A percentile compares a stretch with the other conserved stretches of the same genome.
These are phyloP conservation scores for Cynara cardunculus DNA, from an alignment of 129 eudicot genomes.

Conservation along the genomic window DNA sequence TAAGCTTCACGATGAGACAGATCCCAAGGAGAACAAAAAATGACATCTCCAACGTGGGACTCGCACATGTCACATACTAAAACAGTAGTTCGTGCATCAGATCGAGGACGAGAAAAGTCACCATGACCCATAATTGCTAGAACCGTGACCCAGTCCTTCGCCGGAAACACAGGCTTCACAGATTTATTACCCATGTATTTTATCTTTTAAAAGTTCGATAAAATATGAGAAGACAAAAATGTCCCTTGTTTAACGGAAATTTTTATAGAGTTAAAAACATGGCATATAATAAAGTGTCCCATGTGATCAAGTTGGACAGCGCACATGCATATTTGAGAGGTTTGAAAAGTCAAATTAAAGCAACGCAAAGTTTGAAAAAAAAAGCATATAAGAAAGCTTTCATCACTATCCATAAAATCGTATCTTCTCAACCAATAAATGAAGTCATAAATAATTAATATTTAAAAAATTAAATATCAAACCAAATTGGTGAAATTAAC, in stretches of 20 bases:
- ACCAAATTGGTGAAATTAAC: no score
- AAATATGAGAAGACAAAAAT: no score
- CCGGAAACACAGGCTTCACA: conserved; percentile 7
- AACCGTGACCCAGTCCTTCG: conserved; percentile 28
- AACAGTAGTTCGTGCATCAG: conserved; percentile 61
- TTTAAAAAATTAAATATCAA: no score
- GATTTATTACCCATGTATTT: conserved; percentile 25
- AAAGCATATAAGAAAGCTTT: not conserved
- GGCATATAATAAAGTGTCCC: no score
- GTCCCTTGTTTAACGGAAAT: no score
- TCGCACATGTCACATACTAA: conserved; percentile 40
- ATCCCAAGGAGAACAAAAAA: conserved; percentile 59
- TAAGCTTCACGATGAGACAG: conserved; percentile 37
- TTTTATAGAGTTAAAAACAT: no score
- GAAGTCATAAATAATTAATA: no score
- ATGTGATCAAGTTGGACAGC: not conserved
- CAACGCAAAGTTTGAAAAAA: not conserved
- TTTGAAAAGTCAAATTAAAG: not conserved
- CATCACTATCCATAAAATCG: not conserved
- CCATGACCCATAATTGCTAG: conserved; percentile 34
- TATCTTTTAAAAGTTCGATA: no score
- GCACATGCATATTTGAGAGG: not conserved
- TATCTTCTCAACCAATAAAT: not conserved
- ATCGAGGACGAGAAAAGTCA: conserved; percentile 50
- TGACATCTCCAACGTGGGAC: conserved; percentile 60